Base-by-base conservation (phyloP, 441 rosid genomes). In the Viola pubescens region DNA sequence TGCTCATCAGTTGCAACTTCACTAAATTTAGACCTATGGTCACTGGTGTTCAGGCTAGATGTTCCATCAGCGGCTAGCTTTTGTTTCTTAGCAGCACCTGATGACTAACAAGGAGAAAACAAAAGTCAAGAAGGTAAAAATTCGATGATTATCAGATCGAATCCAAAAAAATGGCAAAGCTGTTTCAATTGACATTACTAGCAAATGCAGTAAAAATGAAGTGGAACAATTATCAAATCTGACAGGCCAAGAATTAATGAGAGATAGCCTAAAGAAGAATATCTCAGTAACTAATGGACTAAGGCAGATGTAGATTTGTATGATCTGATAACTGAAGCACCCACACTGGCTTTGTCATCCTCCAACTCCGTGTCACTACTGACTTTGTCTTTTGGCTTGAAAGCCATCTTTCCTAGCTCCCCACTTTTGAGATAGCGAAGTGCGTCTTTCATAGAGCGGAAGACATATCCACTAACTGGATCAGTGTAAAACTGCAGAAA, bases 391-490 rank as follows among this genome's bases (percentile, higher is more conserved):
- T 76, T 85, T 42, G 80, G 64, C 63, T 77, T 87, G 70, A 73
- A 71, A 0, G 94, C 91, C 68, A 75, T 75, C 68, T 58, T 75
- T 63, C 98, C 89, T 54, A 74, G 38, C 38, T 74, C 72, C 4
- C 94, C 96, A 42, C 89, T 88, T 58, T 79, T 77, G 69, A 83
- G 73, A 77, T 83, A 91, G 37, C 87, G 82, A 75, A 65, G 74
- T 11, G 87, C 95, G 48, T 76, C 89, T 78, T 67, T 91, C 85
- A 89, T 82, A 26, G 96, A 91, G 46, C 82, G 87, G 71, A 91
- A 87, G 61, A 78, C 70, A 76, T 77, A 87, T 66, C 80, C 91
- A 77, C 83, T 82, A 48, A 69, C 77, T 69, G 96, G 95, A 75
- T 87, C 95, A 51, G 72, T 81, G 83, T 88, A 91, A 62, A 62